Evolutionary conservation across 2,329 filamentous ascomycete genomes (phyloP).

Genomic region (Neonectria faginata): DNA sequence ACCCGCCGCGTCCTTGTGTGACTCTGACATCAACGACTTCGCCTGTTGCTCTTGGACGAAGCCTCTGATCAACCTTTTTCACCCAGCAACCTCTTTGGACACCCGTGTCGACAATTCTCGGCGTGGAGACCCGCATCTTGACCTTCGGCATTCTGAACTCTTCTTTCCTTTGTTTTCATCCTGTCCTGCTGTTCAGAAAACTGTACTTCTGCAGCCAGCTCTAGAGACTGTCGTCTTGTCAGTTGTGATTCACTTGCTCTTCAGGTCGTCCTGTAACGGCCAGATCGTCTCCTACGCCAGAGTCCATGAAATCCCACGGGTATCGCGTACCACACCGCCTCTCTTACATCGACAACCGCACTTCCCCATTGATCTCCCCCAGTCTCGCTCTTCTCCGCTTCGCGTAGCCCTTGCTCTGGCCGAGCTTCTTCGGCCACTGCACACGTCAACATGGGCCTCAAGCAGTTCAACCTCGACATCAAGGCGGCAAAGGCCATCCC

Average conservation of each 20-base stretch:
- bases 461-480: slow-evolving; percentile 72
- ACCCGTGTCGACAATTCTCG: background rate
- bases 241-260: background rate
- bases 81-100: background rate
- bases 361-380: background rate
- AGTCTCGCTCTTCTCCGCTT: background rate
- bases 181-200: background rate
- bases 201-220: background rate
- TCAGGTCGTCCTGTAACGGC: background rate
- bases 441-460: slow-evolving; percentile 68
- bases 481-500: slow-evolving; percentile 53
- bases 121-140: background rate
- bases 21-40: background rate
- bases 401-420: background rate
- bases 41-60: background rate
- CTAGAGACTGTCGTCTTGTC: background rate
- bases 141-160: background rate
- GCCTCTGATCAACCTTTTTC: background rate
- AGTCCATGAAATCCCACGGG: background rate
- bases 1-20: background rate
- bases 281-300: background rate
- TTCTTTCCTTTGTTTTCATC: background rate
- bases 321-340: background rate
- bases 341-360: background rate
- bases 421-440: background rate